Conservation (phyloP, 2,329 filamentous ascomycete species). For the Didymella pinodella region DNA sequence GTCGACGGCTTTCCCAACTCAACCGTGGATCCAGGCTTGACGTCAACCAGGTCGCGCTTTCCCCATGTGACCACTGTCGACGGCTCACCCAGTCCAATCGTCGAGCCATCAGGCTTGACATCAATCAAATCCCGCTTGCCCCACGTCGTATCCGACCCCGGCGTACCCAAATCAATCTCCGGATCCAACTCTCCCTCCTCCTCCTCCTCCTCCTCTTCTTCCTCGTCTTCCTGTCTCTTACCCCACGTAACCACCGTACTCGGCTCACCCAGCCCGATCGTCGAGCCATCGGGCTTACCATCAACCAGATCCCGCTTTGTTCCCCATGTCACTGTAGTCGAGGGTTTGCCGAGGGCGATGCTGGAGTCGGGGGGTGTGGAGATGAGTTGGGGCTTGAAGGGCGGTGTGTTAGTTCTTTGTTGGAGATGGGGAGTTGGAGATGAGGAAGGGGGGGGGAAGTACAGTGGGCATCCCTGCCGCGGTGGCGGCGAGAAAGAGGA, state of each 20-base stretch:
- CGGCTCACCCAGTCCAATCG: neutral
- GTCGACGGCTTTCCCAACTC: neutral
- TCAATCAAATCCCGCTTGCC: conserved; percentile 1
- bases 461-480: neutral
- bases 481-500: conserved; percentile 1
- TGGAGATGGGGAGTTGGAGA: no score
- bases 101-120: conserved; percentile 2
- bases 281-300: conserved; percentile 4
- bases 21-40: conserved; percentile 3
- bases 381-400: no score
- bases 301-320: conserved; percentile 22
- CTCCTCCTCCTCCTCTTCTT: no score
- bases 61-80: neutral
- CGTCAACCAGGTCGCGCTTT: neutral
- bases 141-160: neutral
- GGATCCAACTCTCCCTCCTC: neutral
- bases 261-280: conserved; percentile 26
- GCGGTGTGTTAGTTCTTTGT: neutral
- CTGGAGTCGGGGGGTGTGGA: conserved; percentile 14
- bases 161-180: neutral
- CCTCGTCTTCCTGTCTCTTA: neutral
- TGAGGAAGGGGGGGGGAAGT: neutral
- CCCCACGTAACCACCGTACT: conserved; percentile 18
- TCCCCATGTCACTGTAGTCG: conserved; percentile 28
- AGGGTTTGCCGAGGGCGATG: conserved; percentile 21